phyloP scores from a whole-genome alignment of 2,329 filamentous ascomycete species.

The Leptographium flavum region DNA sequence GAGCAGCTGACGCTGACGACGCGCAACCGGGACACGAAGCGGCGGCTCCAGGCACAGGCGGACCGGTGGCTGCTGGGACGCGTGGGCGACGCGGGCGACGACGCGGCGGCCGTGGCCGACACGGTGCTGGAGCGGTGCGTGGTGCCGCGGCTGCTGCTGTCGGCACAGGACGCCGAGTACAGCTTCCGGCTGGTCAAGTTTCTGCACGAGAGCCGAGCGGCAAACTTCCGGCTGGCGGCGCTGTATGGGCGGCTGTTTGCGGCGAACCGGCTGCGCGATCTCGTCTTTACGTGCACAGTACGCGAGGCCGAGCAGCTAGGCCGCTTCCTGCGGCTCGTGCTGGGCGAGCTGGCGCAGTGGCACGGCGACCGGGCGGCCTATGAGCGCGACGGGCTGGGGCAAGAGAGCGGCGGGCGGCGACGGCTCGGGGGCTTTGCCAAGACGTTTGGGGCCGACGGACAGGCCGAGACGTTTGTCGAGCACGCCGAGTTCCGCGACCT shows the following conservation, averaged over 20 bases:
- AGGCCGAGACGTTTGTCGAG: conserved; percentile 52
- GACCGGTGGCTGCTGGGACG: conserved; percentile 62
- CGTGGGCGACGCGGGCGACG: conserved; percentile 15
- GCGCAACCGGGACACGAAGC: conserved; percentile 50
- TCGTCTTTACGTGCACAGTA: conserved; percentile 82
- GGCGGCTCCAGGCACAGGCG: conserved; percentile 62
- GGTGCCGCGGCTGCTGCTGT: conserved; percentile 73
- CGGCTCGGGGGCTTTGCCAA: conserved; percentile 66
- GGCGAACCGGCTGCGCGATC: conserved; percentile 61
- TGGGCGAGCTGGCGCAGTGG: conserved; percentile 73
- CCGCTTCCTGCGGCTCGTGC: conserved; percentile 69
- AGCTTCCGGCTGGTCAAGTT: conserved; percentile 76
- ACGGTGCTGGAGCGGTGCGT: conserved; percentile 80
- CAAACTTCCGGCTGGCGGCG: conserved; percentile 75
- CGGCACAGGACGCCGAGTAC: conserved; percentile 77
- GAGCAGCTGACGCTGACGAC: conserved; percentile 60
- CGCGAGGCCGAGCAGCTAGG: conserved; percentile 89
- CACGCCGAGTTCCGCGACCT: conserved; percentile 78
- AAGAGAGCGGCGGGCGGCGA: conserved; percentile 29
- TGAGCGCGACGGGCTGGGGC: conserved; percentile 69
- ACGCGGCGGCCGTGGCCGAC: conserved; percentile 44
- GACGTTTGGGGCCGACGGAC: conserved; percentile 19
- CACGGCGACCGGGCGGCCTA: conserved; percentile 64
- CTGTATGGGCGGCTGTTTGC: conserved; percentile 76
- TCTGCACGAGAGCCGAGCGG: conserved; percentile 69